These are phyloP conservation scores for Aspergillus hiratsukae DNA, from an alignment of 2,329 filamentous ascomycete species.

Conservation along the genomic window DNA sequence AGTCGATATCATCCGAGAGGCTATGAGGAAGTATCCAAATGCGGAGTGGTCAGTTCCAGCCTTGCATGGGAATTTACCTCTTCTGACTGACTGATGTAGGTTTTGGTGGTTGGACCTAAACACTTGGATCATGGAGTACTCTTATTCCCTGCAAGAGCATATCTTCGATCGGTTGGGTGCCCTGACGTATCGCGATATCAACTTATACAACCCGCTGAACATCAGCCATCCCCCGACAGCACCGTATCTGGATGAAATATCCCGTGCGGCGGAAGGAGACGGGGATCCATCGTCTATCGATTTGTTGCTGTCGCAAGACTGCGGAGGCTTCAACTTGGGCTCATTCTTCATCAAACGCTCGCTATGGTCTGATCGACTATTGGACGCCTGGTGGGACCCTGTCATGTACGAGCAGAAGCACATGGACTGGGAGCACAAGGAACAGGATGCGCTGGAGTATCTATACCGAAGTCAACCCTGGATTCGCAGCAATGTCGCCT, in stretches of 20 bases:
- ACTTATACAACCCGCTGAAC: constrained; percentile 90
- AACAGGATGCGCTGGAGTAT: constrained; percentile 92
- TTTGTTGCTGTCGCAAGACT: constrained; percentile 86
- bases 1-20: constrained; percentile 84
- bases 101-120: constrained; percentile 99
- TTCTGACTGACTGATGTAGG: constrained; percentile 49
- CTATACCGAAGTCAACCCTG: constrained; percentile 88
- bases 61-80: not conserved
- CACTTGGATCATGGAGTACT: constrained; percentile 96
- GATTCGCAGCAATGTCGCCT: constrained; percentile 82
- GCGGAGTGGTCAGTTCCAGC: constrained; percentile 76
- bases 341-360: constrained; percentile 89
- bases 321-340: constrained; percentile 90
- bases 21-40: constrained; percentile 87
- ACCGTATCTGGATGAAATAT: constrained; percentile 69
- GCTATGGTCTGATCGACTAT: constrained; percentile 81
- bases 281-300: constrained; percentile 75
- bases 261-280: constrained; percentile 71
- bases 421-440: constrained; percentile 99
- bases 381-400: constrained; percentile 98
- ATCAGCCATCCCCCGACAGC: constrained; percentile 77
- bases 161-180: constrained; percentile 75
- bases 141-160: constrained; percentile 81
- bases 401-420: constrained; percentile 97
- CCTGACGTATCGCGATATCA: constrained; percentile 89